Evolutionary conservation across 1,284 basidiomycete genomes (phyloP), one percentile per base, ranked within the genome.

Genomic region (Heterobasidion occidentale): DNA sequence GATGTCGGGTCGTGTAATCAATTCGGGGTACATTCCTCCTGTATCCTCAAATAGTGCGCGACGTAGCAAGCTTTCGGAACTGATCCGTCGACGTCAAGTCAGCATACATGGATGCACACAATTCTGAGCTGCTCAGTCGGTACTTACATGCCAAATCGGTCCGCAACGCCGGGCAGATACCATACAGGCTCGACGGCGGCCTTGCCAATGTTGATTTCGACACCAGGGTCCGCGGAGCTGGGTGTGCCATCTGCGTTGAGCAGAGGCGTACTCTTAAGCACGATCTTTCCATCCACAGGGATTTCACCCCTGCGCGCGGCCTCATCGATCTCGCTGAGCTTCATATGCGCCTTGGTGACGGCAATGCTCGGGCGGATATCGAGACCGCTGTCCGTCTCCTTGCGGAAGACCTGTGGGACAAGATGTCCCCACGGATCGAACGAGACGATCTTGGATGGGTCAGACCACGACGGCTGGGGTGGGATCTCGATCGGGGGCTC

Each of bases 341-440:
- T 94, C 74, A 95, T 83, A 65, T 94, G 88, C 2, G 88, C 87
- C 64, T 85, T 88, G 11, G 95, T 98, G 56, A 96, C 83, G 2
- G 94, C 90, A 63, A 96, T 96, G 58, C 90, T 92, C 1, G 92
- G 94, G n/a, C 92, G 76, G 36, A 93, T 77, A 67, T 95, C 92
- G 52, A 94, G 68, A 0, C 84, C 84, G 46, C n/a, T 33, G 12
- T 86, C 81, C 55, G 84, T 77, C 70, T 92, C 85, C 59, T 74
- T 74, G 56, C 76, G 77, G 76, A 88, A 98, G 1, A 91, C 81
- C 52, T 84, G 81, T 15, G 91, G 93, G 0, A 89, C 88, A 57
- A 98, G 77, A 67, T 98, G 95, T 2, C 95, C 95, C 84, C 86
- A 98, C 0, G 95, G 95, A 68, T 98, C 96, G 69, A 98, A 89